These are phyloP conservation scores for Akanthomyces dipterigenus DNA, from an alignment of 2,329 filamentous ascomycete species.

Conservation along the genomic window DNA sequence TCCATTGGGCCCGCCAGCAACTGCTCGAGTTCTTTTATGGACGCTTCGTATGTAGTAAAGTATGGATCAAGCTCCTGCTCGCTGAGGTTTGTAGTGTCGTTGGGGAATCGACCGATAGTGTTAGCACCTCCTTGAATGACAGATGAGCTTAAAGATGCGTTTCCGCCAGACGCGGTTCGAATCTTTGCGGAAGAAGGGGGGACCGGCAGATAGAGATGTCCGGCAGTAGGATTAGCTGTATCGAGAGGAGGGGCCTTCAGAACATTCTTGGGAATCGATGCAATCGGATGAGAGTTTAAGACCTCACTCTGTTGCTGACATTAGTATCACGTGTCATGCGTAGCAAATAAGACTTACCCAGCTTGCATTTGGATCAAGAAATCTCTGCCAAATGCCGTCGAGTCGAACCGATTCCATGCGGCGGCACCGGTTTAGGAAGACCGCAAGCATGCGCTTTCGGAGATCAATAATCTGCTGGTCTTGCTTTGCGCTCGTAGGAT, in stretches of 20 bases:
- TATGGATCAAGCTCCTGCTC: slow-evolving; percentile 94
- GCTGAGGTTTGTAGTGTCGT: slow-evolving; percentile 64
- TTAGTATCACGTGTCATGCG: slow-evolving; percentile 15
- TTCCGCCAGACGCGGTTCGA: slow-evolving; percentile 46
- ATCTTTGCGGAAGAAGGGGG: slow-evolving; percentile 82
- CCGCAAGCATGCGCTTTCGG: slow-evolving; percentile 91
- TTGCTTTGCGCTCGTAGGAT: slow-evolving; percentile 95
- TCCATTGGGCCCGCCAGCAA: slow-evolving; percentile 91
- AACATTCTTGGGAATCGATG: slow-evolving; percentile 88
- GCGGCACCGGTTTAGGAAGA: slow-evolving; percentile 90
- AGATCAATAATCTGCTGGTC: slow-evolving; percentile 95
- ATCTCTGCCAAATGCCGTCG: slow-evolving; percentile 96
- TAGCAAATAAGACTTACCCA: slow-evolving; percentile 57
- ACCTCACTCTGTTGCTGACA: slow-evolving; percentile 69
- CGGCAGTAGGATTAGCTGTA: slow-evolving; percentile 82
- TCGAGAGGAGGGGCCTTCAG: slow-evolving; percentile 93
- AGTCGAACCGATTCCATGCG: slow-evolving; percentile 86
- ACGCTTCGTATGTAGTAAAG: slow-evolving; percentile 87
- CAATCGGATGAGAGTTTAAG: slow-evolving; percentile 82
- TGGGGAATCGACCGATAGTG: slow-evolving; percentile 73
- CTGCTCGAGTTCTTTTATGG: slow-evolving; percentile 84
- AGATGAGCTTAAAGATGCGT: slow-evolving; percentile 28
- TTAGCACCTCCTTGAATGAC: slow-evolving; percentile 42
- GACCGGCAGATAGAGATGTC: slow-evolving; percentile 80
- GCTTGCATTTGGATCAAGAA: slow-evolving; percentile 95